These are phyloP conservation scores for Pelargonium australe DNA, from an alignment of 441 rosid species.

Conservation along the genomic window DNA sequence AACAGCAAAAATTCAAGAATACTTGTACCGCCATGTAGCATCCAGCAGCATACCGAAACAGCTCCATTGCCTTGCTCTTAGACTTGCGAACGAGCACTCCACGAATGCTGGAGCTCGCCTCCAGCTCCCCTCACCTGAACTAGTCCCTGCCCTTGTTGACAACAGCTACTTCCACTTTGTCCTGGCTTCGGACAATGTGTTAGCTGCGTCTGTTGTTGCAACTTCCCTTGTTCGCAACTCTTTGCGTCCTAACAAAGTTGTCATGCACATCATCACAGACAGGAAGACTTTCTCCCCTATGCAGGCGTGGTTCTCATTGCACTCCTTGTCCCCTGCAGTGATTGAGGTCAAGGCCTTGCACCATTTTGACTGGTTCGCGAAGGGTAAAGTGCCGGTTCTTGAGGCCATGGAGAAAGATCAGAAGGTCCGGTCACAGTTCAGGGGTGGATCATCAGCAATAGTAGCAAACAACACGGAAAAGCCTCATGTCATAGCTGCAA, in stretches of 20 bases:
- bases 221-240: conserved; percentile 65
- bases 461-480: conserved; percentile 60
- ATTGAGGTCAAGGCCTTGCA: conserved; percentile 94
- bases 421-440: conserved; percentile 66
- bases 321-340: conserved; percentile 67
- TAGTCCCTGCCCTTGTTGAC: conserved; percentile 79
- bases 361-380: conserved; percentile 91
- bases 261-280: conserved; percentile 86
- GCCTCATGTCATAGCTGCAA: conserved; percentile 78
- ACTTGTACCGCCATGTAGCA: conserved; percentile 84
- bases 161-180: conserved; percentile 77
- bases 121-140: conserved; percentile 79
- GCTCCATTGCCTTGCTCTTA: conserved; percentile 77
- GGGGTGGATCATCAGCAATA: conserved; percentile 90
- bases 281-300: conserved; percentile 85
- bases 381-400: conserved; percentile 84
- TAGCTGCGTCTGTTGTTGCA: conserved; percentile 88
- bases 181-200: conserved; percentile 82
- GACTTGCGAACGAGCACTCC: conserved; percentile 81
- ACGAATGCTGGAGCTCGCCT: conserved; percentile 89
- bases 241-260: conserved; percentile 51
- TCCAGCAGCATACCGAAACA: conserved; percentile 96
- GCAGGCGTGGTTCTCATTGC: conserved; percentile 99
- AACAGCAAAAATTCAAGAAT: conserved; percentile 89
- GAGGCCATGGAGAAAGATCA: conserved; percentile 98